Conservation (phyloP, 192 early-diverging fungal species). For the Podila verticillata region DNA sequence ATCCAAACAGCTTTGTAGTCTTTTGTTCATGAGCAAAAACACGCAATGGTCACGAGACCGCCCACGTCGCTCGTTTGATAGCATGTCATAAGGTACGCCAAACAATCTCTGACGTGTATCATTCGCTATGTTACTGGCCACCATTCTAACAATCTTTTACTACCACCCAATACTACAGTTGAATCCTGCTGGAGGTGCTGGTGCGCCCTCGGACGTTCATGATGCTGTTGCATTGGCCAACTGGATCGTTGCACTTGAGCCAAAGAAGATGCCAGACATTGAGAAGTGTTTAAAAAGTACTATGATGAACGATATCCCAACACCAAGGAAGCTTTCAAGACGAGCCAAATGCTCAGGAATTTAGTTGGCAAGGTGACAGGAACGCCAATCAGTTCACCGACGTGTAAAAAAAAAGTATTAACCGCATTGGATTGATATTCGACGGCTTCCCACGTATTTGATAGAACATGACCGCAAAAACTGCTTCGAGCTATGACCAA, state of each 20-base stretch:
- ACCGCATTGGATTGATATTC: no score
- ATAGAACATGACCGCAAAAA: no score
- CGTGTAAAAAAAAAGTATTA: no score
- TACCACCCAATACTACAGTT: background rate
- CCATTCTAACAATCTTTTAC: no score
- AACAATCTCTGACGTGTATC: background rate
- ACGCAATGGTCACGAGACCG: background rate
- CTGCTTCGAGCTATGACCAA: no score
- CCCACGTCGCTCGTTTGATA: background rate
- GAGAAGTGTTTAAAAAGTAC: background rate
- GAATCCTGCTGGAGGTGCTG: background rate
- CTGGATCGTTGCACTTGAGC: background rate
- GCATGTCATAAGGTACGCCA: background rate
- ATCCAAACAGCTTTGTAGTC: background rate
- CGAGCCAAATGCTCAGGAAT: no score
- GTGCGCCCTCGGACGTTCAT: background rate
- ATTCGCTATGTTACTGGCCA: background rate
- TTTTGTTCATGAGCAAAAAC: background rate
- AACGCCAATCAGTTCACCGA: no score
- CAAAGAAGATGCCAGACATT: background rate
- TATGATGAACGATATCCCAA: background rate
- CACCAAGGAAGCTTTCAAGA: background rate
- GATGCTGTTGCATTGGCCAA: slow-evolving; percentile 9
- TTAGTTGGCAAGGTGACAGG: no score
- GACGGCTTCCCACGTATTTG: no score